Evolutionary conservation across 495 filamentous ascomycete species (phyloP), one percentile per base, ranked within the genome.

Genomic region (Collariella sp.): DNA sequence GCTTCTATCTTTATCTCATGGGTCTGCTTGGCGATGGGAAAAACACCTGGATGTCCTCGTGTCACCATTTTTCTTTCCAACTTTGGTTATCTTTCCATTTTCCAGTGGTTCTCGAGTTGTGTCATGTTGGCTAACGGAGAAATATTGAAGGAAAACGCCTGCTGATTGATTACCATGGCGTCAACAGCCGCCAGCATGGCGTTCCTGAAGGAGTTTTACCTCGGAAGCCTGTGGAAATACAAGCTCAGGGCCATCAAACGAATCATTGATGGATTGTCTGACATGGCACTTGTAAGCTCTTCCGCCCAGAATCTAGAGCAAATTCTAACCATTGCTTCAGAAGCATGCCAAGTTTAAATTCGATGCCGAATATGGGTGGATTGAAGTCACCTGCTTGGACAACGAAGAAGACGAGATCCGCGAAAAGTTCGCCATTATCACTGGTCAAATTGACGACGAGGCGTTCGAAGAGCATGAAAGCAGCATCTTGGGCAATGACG

Each of bases 161-260:
- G 5, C 11, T 24, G 10, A 2, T 2, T 7, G 16, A 10, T 24
- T 7, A 18, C 18, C 18, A 20, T 31, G 22, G 19, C 24, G 18
- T 23, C 38, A 38, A 26, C 49, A 15, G 12, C 26, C 38, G 26
- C 19, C 45, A 49, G 0, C 16, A 55, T 55, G 52, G 44, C 12
- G 2, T 11, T 9, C 16, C 12, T 44, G 13, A 52, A 29, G 18
- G 63, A 67, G 31, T 67, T 75, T 15, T 57, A 65, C 22, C 49
- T 73, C 15, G 50, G 50, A 18, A 61, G 61, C 0, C 55, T 72
- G 43, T 75, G 68, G 68, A 31, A 56, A 1, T 66, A 70, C 41
- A 58, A 29, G 19, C 59, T 62, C 2, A 62, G 60, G 1, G 69
- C 64, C 12, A 44, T 75, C 9, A 43, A 56, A 29, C 53, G 60